Evolutionary conservation across 2,329 filamentous ascomycete species (phyloP), one percentile per base, ranked within the genome.

Genomic region (Simplicillium sp.): DNA sequence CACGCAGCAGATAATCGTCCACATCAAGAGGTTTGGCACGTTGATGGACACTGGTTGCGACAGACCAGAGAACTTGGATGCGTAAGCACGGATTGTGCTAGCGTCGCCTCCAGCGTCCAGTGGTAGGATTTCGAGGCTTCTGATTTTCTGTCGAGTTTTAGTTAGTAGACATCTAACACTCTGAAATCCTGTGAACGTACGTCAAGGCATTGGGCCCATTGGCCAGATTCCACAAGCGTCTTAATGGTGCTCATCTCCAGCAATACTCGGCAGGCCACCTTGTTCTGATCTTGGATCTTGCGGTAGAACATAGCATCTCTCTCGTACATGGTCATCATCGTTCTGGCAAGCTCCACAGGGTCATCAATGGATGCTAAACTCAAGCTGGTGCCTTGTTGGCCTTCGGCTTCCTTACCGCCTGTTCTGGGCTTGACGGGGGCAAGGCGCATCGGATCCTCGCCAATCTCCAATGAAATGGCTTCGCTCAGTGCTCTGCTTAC

Each of bases 401-500:
- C 50, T 46, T 62, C 59, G 13, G 56, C 55, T 37, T 65, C 59
- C 43, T 58, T 51, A 12, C 57, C 63, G 6, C 62, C 68, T 6
- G 63, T 65, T 44, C 85, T 75, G 28, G 87, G 85, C 64, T 87
- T 88, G 51, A 94, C 70, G 3, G 87, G 87, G 61, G 88, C 79
- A 38, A 94, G 67, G 34, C 82, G 81, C 61, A 89, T 72, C 14
- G 83, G 79, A 44, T 87, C 82, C 51, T 92, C 83, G 40, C 87
- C 88, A 51, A 95, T 75, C 53, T 94, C 88, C 11, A 90, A 74
- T 11, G 87, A 83, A 44, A 97, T 80, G 35, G 87, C 86, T 60
- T 97, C 88, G 42, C 89, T 94, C 29, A 98, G 72, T 3, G 89
- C 84, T 32, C 88, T 83, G 62, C 89, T 95, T 55, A 97, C 78